A percentile compares a stretch with the other conserved stretches of the same genome.
phyloP scores from a whole-genome alignment of 2,329 filamentous ascomycete genomes.

The Colletotrichum costaricense region DNA sequence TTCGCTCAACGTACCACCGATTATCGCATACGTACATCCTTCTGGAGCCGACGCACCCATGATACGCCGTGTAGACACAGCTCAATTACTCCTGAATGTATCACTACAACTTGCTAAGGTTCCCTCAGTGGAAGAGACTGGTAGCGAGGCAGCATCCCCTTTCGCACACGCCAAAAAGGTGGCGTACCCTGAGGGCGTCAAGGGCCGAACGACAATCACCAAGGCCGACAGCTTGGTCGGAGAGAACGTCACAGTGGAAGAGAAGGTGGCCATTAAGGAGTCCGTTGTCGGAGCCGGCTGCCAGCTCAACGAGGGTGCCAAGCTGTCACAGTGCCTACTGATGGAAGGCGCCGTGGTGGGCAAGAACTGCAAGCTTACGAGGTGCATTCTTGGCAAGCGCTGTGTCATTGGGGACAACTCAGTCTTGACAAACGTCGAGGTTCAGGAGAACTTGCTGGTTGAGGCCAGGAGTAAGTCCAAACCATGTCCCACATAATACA shows the following conservation, averaged over 20 bases:
- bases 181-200: slow-evolving; percentile 84
- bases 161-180: slow-evolving; percentile 85
- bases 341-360: slow-evolving; percentile 94
- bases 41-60: slow-evolving; percentile 65
- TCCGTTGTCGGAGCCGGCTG: slow-evolving; percentile 89
- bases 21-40: slow-evolving; percentile 86
- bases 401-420: slow-evolving; percentile 85
- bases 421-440: slow-evolving; percentile 88
- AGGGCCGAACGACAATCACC: slow-evolving; percentile 83
- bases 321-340: slow-evolving; percentile 86
- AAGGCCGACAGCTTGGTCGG: slow-evolving; percentile 85
- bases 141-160: slow-evolving; percentile 69
- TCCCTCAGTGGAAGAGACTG: slow-evolving; percentile 74
- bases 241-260: slow-evolving; percentile 89
- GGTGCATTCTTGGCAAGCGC: slow-evolving; percentile 85
- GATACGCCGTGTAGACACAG: slow-evolving; percentile 89
- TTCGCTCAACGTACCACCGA: slow-evolving; percentile 68
- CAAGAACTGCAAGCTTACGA: slow-evolving; percentile 84
- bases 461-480: slow-evolving; percentile 76
- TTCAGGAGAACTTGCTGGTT: slow-evolving; percentile 89
- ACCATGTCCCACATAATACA: background rate
- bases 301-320: slow-evolving; percentile 86
- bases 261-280: slow-evolving; percentile 93
- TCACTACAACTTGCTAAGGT: slow-evolving; percentile 90
- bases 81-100: slow-evolving; percentile 81